A percentile compares a stretch with the other conserved stretches of the same genome.
Evolutionary conservation across 345 rosid species (phyloP).

Genomic region (Crucihimalaya himalaica): DNA sequence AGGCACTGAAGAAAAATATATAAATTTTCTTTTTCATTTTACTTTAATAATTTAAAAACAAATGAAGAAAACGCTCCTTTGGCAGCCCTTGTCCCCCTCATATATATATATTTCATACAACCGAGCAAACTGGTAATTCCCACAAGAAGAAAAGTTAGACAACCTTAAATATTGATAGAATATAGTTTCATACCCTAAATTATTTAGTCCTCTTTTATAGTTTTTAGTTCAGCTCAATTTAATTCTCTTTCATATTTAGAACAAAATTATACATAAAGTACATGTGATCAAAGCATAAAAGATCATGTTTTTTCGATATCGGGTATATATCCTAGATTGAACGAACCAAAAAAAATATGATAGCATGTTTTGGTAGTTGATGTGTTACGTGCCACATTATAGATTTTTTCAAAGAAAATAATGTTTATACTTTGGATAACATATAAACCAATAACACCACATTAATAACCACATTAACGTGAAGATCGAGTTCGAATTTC

Average conservation of each 20-base stretch:
- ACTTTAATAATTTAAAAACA: conserved; percentile 13
- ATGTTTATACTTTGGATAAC: background rate
- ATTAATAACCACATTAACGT: background rate
- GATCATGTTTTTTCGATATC: too few relatives aligned
- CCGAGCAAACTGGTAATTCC: conserved; percentile 21
- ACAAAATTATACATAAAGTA: background rate
- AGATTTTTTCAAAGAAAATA: too few relatives aligned
- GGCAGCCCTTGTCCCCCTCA: conserved; percentile 30
- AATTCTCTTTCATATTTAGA: background rate
- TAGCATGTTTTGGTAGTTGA: background rate
- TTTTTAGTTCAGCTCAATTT: background rate
- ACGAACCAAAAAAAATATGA: background rate
- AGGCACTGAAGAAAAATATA: background rate
- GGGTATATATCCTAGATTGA: background rate
- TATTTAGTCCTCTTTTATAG: background rate
- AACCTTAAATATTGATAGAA: conserved; percentile 26
- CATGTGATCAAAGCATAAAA: background rate
- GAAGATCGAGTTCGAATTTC: conserved; percentile 15
- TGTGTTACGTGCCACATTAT: too few relatives aligned
- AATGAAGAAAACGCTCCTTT: conserved; percentile 22
- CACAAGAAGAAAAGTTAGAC: conserved; percentile 36
- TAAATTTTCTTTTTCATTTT: background rate
- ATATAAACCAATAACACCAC: background rate
- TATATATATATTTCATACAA: background rate
- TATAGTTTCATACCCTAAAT: conserved; percentile 18